Evolutionary conservation across 2,329 filamentous ascomycete species (phyloP).

Genomic region (Verticillium klebahnii): DNA sequence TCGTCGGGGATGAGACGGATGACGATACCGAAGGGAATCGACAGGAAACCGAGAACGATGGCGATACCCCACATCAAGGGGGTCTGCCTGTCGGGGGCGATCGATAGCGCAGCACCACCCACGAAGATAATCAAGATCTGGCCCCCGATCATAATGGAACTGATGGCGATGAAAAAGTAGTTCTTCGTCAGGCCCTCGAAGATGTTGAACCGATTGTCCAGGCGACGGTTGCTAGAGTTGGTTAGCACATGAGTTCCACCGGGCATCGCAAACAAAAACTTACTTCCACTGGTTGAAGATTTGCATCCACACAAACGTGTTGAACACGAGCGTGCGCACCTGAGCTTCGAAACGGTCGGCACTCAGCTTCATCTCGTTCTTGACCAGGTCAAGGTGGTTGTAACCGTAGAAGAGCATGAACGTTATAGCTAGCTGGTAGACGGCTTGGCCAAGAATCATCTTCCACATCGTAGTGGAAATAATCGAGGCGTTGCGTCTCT

Average conservation of each 20-base stretch:
- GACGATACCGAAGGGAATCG: slow-evolving; percentile 75
- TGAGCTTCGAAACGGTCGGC: slow-evolving; percentile 27
- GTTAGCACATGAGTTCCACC: slow-evolving; percentile 14
- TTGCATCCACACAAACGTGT: slow-evolving; percentile 99
- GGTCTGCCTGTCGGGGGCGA: slow-evolving; percentile 56
- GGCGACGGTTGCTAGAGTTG: slow-evolving; percentile 66
- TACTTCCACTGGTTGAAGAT: slow-evolving; percentile 98
- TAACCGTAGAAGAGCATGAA: slow-evolving; percentile 79
- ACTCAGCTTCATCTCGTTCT: slow-evolving; percentile 6
- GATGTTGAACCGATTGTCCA: slow-evolving; percentile 94
- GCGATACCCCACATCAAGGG: slow-evolving; percentile 84
- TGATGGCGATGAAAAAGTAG: slow-evolving; percentile 85
- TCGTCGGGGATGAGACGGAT: slow-evolving; percentile 81
- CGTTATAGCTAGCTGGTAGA: slow-evolving; percentile 79
- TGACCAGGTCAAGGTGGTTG: slow-evolving; percentile 25
- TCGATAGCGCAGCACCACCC: slow-evolving; percentile 76
- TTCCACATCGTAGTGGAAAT: slow-evolving; percentile 98
- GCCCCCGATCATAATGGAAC: slow-evolving; percentile 79
- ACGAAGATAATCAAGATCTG: slow-evolving; percentile 89
- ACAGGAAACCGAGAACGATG: slow-evolving; percentile 76
- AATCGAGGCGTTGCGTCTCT: slow-evolving; percentile 51
- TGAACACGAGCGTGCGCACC: slow-evolving; percentile 84
- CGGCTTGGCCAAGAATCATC: slow-evolving; percentile 91
- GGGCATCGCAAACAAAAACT: slow-evolving; percentile 30
- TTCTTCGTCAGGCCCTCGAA: slow-evolving; percentile 85